Percentiles rank a stretch among this genome's conserved stretches.
These are phyloP conservation scores for Fomitopsis schrenkii DNA, from an alignment of 1,284 basidiomycete species.

Conservation along the genomic window DNA sequence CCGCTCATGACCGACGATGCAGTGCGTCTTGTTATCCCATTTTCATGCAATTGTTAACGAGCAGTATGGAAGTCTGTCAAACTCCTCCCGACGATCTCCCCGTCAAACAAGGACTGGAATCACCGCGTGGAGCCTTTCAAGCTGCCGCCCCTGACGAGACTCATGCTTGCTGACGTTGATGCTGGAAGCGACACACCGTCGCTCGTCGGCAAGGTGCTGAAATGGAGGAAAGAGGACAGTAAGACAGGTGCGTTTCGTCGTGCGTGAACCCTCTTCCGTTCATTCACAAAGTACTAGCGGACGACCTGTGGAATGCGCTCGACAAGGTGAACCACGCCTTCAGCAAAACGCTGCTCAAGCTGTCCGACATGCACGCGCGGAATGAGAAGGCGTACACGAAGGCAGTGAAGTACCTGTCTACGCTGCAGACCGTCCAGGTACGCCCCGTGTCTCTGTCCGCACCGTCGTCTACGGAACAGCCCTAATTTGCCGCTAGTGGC, in stretches of 20 bases:
- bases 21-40: slow-evolving; percentile 7
- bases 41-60: slow-evolving; percentile 6
- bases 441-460: slow-evolving; percentile 9
- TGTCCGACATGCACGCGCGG: slow-evolving; percentile 44
- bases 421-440: slow-evolving; percentile 56
- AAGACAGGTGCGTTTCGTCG: slow-evolving; percentile 44
- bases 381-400: slow-evolving; percentile 48
- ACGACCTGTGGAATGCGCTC: slow-evolving; percentile 68
- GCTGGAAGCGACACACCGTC: slow-evolving; percentile 93
- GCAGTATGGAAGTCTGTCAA: background rate
- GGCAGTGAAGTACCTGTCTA: slow-evolving; percentile 57
- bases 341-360: slow-evolving; percentile 43
- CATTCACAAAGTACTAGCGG: slow-evolving; percentile 38
- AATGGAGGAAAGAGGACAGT: slow-evolving; percentile 72
- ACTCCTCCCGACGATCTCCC: slow-evolving; percentile 51
- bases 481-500: slow-evolving; percentile 42
- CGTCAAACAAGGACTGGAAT: slow-evolving; percentile 64
- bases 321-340: slow-evolving; percentile 59
- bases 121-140: slow-evolving; percentile 64
- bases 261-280: slow-evolving; percentile 1
- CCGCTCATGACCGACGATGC: slow-evolving; percentile 61
- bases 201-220: slow-evolving; percentile 83
- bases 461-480: background rate
- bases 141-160: slow-evolving; percentile 75
- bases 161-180: slow-evolving; percentile 91